Base-by-base conservation (phyloP, 345 rosid species). In the Limnanthes douglasii region DNA sequence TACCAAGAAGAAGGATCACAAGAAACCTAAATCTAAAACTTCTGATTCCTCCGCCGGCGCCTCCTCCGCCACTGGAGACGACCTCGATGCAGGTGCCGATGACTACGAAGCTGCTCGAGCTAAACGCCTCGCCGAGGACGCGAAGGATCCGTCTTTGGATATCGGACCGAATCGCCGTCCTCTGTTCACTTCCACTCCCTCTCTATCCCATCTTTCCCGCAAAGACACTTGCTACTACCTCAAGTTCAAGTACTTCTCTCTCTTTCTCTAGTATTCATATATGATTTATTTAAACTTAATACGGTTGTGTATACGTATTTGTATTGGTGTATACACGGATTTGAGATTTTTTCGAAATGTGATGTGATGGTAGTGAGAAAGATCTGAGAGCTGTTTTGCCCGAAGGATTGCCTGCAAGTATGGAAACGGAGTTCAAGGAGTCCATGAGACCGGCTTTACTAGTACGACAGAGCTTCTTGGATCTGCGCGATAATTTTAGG, bases 401-500 rank as follows among this genome's bases (percentile, higher is more conserved):
- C 2, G 98, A 90, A 46, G 98, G 96, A 5, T 56, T 90, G 50
- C 73, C 80, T n/a, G 35, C 29, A 30, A 95, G 94, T 14, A 70
- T 80, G 71, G 63, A 50, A 41, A 39, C 54, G 45, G 98, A 90
- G 61, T 90, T 90, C 42, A 70, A 65, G 23, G 96, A 80, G 23
- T 80, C 98, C 12, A 56, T 72, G 92, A 54, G 86, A 43, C 66
- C 57, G 10, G 75, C 90, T 2, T 44, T 83, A 61, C 78, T 88
- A 23, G 83, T 88, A 34, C 54, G 97, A 31, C 72, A 73, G 62
- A 65, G 71, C 46, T 88, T 73, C 60, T 65, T 83, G 59, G 83
- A 73, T 60, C 75, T 83, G 47, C 94, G 97, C 4, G 95, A 84
- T 61, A 72, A 90, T 60, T 84, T 80, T 60, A 68, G 75, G 41